A percentile compares a stretch with the other conserved stretches of the same genome.
phyloP scores from a whole-genome alignment of 805 yeast species.

The Barnettozyma salicaria region DNA sequence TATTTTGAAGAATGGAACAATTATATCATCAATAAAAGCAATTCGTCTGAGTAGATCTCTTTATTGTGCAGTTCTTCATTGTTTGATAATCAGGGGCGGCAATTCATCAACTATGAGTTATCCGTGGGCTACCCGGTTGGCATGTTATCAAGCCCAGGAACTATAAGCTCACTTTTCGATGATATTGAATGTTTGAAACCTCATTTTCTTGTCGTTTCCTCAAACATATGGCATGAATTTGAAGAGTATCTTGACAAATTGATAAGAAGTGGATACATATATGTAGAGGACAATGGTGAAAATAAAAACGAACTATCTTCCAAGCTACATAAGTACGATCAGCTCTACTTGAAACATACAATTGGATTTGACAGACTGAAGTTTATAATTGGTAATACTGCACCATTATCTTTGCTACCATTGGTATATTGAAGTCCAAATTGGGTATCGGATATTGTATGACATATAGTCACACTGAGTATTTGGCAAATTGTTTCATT shows the following conservation, averaged over 20 bases:
- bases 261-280: too few relatives aligned
- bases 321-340: too few relatives aligned
- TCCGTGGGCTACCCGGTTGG: slow-evolving; percentile 35
- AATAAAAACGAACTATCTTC: too few relatives aligned
- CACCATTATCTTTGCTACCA: slow-evolving; percentile 62
- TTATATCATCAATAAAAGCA: slow-evolving; percentile 17
- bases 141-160: slow-evolving; percentile 38
- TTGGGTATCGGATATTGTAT: slow-evolving; percentile 42
- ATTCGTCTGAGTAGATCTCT: slow-evolving; percentile 26
- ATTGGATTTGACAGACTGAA: slow-evolving; percentile 41
- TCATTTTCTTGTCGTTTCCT: slow-evolving; percentile 46
- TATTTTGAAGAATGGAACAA: slow-evolving; percentile 13
- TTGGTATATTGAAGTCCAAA: slow-evolving; percentile 51
- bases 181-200: slow-evolving; percentile 52
- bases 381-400: slow-evolving; percentile 48
- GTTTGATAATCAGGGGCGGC: slow-evolving; percentile 53
- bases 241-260: slow-evolving; percentile 45
- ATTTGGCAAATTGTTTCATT: slow-evolving; percentile 50
- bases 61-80: slow-evolving; percentile 44
- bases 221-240: slow-evolving; percentile 54
- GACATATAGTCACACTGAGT: slow-evolving; percentile 71
- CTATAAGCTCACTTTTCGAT: slow-evolving; percentile 48
- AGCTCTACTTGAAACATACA: slow-evolving; percentile 33
- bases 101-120: slow-evolving; percentile 34
- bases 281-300: too few relatives aligned